Base-by-base conservation (phyloP, 164 flowering plant species). In the Magnolia sinica region DNA sequence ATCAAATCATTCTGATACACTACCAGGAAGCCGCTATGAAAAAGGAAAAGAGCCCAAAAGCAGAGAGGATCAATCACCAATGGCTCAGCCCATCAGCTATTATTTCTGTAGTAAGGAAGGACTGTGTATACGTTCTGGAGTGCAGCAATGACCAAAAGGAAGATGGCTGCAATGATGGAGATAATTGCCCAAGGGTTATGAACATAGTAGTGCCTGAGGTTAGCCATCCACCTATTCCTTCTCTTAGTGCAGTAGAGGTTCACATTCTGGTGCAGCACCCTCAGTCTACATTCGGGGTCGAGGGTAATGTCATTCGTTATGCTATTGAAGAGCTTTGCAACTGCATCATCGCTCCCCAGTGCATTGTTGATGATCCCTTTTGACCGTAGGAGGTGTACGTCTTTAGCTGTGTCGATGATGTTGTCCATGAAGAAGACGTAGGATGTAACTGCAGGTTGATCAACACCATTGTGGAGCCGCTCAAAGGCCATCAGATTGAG, bases 401-500 rank as follows among this genome's bases (percentile, higher is more conserved):
- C 93, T 73, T 68, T 82, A 0, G 80, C 84, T 2, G 79, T 76
- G 75, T 87, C 88, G 13, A 90, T 84, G 67, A 90, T 78, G 77
- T 83, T 82, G 78, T 87, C 89, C 89, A 90, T 90, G 81, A 90
- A 86, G 49, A 66, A 75, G 2, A 88, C 75, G 77, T 83, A 88
- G 5, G 88, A 82, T 0, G 91, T 84, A 24, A 87, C 83, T 64
- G 84, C 88, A 8, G 82, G 81, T 37, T 37, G 29, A 24, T 90
- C 91, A 0, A 81, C 85, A 18, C 88, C 89, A 1, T 80, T 87
- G 59, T 90, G 89, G 71, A 82, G 83, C 1, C 90, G 77, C 80
- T 90, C 93, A 29, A 81, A 88, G 0, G 91, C 91, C n/a, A 90
- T 84, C 8, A 86, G 86, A 76, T 90, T 90, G n/a, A 88, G 79